A percentile compares a stretch with the other conserved stretches of the same genome.
phyloP scores from a whole-genome alignment of 108 stramenopile species.

The Aurantiochytrium sp. region DNA sequence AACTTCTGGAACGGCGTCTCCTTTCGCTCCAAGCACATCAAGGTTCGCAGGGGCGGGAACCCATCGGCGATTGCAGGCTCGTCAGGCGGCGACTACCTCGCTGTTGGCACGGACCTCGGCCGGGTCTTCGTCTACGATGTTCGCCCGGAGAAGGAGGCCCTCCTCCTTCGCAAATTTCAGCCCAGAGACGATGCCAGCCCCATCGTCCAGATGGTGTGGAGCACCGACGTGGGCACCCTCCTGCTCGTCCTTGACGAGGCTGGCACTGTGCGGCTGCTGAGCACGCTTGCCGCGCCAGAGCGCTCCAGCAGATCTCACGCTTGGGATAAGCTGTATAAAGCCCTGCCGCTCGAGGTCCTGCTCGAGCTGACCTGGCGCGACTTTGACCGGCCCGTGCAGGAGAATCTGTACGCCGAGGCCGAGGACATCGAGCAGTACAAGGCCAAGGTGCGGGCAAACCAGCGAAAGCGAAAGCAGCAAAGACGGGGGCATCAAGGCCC shows the following conservation, averaged over 20 bases:
- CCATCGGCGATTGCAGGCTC: not conserved
- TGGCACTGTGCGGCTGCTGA: not conserved
- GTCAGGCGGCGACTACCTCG: not conserved
- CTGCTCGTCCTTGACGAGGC: not conserved
- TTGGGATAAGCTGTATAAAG: not conserved
- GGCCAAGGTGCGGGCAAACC: not conserved
- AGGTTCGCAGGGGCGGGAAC: not conserved
- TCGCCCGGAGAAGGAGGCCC: not conserved
- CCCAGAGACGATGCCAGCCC: not conserved
- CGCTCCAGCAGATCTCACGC: not conserved
- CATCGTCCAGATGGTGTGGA: not conserved
- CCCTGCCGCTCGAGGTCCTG: not conserved
- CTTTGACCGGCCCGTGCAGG: not conserved
- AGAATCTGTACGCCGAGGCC: not conserved
- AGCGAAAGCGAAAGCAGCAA: not conserved
- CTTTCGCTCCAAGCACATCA: constrained; percentile 15
- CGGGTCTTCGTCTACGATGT: constrained; percentile 4
- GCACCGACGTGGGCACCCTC: not conserved
- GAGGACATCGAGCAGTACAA: not conserved
- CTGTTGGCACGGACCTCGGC: not conserved
- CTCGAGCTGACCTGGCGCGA: not conserved
- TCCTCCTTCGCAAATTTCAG: not conserved
- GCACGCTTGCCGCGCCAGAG: not conserved
- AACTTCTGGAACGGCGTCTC: not conserved
- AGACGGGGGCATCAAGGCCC: not conserved